Conservation (phyloP, 306 rosid genomes). For the Mimosa pudica region DNA sequence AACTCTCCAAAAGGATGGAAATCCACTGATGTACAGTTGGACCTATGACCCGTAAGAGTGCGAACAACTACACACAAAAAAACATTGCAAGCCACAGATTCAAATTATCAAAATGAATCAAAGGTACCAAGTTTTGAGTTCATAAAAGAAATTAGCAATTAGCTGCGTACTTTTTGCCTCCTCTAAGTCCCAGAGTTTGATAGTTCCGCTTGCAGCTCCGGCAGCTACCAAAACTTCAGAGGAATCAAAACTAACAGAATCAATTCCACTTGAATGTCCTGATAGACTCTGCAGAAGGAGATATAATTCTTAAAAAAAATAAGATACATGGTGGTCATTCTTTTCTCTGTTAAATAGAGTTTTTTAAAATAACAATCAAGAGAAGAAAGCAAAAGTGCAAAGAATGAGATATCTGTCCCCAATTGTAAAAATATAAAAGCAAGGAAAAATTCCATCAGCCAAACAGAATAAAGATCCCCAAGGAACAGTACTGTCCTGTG, state of each 20-base stretch:
- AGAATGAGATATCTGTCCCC: constrained; percentile 1
- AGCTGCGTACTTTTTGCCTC: constrained; percentile 92
- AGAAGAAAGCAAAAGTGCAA: constrained; percentile 17
- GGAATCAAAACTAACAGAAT: constrained; percentile 95
- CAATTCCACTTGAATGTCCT: constrained; percentile 98
- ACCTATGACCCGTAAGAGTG: constrained; percentile 96
- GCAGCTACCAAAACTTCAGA: constrained; percentile 97
- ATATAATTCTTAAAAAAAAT: constrained; percentile 37
- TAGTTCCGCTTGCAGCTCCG: constrained; percentile 98
- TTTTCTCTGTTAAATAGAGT: background rate
- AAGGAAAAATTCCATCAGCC: constrained; percentile 1
- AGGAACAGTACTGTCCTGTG: background rate
- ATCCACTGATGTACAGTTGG: constrained; percentile 95
- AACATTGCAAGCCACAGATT: constrained; percentile 27
- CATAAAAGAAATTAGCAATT: constrained; percentile 36
- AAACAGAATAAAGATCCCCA: constrained; percentile 11
- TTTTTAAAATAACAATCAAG: background rate
- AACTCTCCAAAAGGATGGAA: constrained; percentile 99
- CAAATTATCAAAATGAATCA: constrained; percentile 8
- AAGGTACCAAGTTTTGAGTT: constrained; percentile 13
- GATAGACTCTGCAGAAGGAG: constrained; percentile 79
- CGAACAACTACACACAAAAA: constrained; percentile 78
- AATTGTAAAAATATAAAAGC: background rate
- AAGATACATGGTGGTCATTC: constrained; percentile 1
- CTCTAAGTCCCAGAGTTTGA: constrained; percentile 98